These are phyloP conservation scores for Trichoderma sp. DNA, from an alignment of 2,329 filamentous ascomycete species.

Conservation along the genomic window DNA sequence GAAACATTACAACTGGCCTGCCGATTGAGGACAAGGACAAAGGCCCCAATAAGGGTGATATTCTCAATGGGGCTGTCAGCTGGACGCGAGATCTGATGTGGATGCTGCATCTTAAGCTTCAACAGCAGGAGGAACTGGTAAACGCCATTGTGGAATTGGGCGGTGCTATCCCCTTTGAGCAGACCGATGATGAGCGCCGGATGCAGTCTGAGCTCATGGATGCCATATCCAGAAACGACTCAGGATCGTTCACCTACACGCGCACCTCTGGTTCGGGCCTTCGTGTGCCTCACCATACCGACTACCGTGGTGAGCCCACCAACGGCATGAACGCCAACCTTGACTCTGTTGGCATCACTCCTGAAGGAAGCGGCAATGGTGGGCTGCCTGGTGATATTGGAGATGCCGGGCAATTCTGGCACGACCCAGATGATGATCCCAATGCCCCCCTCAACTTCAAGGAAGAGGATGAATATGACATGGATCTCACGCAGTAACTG, in stretches of 20 bases:
- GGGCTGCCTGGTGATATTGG: constrained; percentile 45
- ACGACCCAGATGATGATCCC: constrained; percentile 68
- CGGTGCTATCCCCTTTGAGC: constrained; percentile 72
- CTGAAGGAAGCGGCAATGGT: constrained; percentile 38
- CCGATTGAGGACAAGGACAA: constrained; percentile 98
- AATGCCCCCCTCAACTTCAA: constrained; percentile 72
- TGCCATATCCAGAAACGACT: constrained; percentile 76
- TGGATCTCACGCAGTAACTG: constrained; percentile 59
- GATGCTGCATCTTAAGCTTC: constrained; percentile 84
- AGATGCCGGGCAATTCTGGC: constrained; percentile 58
- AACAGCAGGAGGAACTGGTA: constrained; percentile 84
- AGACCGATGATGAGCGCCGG: constrained; percentile 87
- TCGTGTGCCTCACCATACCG: constrained; percentile 88
- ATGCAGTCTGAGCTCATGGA: constrained; percentile 94
- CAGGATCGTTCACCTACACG: constrained; percentile 76
- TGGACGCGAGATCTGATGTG: constrained; percentile 99
- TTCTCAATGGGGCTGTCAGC: constrained; percentile 92
- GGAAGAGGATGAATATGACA: constrained; percentile 89
- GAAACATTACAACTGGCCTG: constrained; percentile 87
- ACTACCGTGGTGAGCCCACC: constrained; percentile 77
- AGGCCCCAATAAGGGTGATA: constrained; percentile 97
- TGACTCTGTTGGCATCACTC: constrained; percentile 38
- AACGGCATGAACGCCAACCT: constrained; percentile 42
- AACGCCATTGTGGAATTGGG: constrained; percentile 71
- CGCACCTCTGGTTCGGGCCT: constrained; percentile 79